Conservation (phyloP, 441 rosid genomes). For the Brassica hybrid region DNA sequence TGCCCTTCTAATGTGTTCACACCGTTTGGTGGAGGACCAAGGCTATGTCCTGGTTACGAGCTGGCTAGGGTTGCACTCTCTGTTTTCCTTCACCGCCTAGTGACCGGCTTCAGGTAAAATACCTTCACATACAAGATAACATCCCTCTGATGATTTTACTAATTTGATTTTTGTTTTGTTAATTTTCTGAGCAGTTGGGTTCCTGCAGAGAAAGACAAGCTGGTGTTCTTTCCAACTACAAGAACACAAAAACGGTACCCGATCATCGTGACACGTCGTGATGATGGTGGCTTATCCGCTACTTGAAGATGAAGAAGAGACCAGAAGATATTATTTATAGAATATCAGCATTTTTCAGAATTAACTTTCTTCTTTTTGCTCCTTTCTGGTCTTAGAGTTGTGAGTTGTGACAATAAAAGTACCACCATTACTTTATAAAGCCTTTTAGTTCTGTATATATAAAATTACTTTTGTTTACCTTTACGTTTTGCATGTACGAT, state of each 20-base stretch:
- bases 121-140: background rate
- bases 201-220: slow-evolving; percentile 86
- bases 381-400: slow-evolving; percentile 24
- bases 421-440: slow-evolving; percentile 23
- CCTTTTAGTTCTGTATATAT: slow-evolving; percentile 31
- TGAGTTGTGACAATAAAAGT: slow-evolving; percentile 28
- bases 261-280: slow-evolving; percentile 61
- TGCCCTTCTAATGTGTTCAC: slow-evolving; percentile 64
- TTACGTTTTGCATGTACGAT: slow-evolving; percentile 1
- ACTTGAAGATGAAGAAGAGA: slow-evolving; percentile 23
- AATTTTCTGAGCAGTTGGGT: no score
- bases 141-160: no score
- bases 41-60: slow-evolving; percentile 94
- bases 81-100: slow-evolving; percentile 87
- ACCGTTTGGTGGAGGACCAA: slow-evolving; percentile 94
- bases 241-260: slow-evolving; percentile 93
- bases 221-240: slow-evolving; percentile 93
- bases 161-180: slow-evolving; percentile 12
- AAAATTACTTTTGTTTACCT: slow-evolving; percentile 30
- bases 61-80: slow-evolving; percentile 89
- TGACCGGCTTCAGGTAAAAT: slow-evolving; percentile 84
- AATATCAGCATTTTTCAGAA: slow-evolving; percentile 30
- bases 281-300: slow-evolving; percentile 19
- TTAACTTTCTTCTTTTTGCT: slow-evolving; percentile 33
- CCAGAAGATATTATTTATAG: slow-evolving; percentile 27